Evolutionary conservation across 768 basidiomycete genomes (phyloP), one percentile per base, ranked within the genome.

Genomic region (Macrolepiota dolichaula): DNA sequence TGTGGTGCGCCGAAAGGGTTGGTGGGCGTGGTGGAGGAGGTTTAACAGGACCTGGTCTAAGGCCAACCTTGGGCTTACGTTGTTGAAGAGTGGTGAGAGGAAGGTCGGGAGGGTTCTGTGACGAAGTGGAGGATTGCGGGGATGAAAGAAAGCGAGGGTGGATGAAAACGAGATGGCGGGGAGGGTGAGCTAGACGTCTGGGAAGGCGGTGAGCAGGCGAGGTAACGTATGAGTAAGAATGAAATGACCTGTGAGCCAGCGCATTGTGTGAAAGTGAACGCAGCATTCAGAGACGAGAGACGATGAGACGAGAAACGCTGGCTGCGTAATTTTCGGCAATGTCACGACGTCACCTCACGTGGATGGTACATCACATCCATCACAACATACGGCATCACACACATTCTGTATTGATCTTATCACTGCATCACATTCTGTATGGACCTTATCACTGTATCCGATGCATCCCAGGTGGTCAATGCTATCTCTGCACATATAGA

Each of bases 31-130:
- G 56, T 1, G 70, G 64, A 44, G 73, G 64, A 3, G 67, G 70
- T 64, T 76, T 78, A 63, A 88, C 73, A 27, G 89, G 89, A 1
- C 76, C 84, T 1, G 89, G 89, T 24, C 84, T 81, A 15, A 89
- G 75, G 61, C 88, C 85, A 53, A 88, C 73, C 70, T 85, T 78
- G 40, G 67, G 70, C 70, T 87, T 79, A 55, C 72, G 71, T 59
- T 76, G 80, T 5, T 42, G 74, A 56, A 55, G 73, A 67, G 44
- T 69, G 66, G 38, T 57, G 55, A 36, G 62, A 44, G 51, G 66
- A 64, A 61, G 65, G 69, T 40, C 29, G 40, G 54, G 25, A 51
- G 63, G 51, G 15, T 57, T 64, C n/a, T 36, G 38, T 4, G 38
- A 13, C 50, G 53, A 13, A 52, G 53, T 42, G 61, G 62, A 22